Conservation (phyloP, 306 rosid species). For the Cucumis cinereus region DNA sequence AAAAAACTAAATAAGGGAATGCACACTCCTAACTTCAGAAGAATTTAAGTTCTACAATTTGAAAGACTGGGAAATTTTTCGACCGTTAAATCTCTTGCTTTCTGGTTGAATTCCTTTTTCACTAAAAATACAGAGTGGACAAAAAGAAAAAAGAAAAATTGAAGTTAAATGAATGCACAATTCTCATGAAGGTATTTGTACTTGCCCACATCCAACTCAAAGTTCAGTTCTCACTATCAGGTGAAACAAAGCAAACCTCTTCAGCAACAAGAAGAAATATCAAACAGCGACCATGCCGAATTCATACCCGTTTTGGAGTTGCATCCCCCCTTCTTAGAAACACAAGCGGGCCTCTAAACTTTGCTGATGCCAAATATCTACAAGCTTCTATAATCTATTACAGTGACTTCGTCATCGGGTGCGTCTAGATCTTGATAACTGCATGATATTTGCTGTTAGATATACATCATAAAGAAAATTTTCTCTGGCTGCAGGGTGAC, state of each 20-base stretch:
- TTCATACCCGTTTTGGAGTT: neutral
- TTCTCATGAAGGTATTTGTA: neutral
- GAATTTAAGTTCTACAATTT: neutral
- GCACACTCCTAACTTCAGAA: slow-evolving; percentile 7
- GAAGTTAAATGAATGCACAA: neutral
- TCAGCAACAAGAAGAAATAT: neutral
- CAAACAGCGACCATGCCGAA: neutral
- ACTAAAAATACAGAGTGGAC: neutral
- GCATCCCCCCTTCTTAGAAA: slow-evolving; percentile 3
- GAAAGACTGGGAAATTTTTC: neutral
- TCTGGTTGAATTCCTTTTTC: neutral
- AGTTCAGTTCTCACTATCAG: neutral
- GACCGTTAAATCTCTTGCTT: neutral
- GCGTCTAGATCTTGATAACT: slow-evolving; percentile 98
- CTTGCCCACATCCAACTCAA: slow-evolving; percentile 1
- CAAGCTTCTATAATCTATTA: slow-evolving; percentile 95
- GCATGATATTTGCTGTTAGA: slow-evolving; percentile 11
- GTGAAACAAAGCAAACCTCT: neutral
- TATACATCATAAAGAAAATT: neutral
- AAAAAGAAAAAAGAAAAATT: neutral
- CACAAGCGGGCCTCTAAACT: neutral
- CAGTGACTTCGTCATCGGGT: slow-evolving; percentile 93
- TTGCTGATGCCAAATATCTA: slow-evolving; percentile 16
- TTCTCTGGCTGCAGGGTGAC: neutral
- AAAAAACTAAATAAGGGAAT: neutral